Evolutionary conservation across 345 rosid species (phyloP).

Genomic region (Clarkia xantiana): DNA sequence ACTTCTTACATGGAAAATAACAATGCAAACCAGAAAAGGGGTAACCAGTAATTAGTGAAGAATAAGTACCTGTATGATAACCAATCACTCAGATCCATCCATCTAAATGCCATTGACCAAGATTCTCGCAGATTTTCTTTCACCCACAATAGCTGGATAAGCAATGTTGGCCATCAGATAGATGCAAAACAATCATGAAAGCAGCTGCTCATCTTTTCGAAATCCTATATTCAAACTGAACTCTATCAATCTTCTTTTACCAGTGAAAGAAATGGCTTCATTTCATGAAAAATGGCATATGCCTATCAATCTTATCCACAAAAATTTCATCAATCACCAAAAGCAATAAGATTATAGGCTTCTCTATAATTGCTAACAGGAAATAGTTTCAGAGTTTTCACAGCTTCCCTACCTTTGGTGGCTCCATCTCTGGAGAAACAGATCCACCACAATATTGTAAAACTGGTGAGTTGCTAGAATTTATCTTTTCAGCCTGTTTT

Average conservation of each 20-base stretch:
- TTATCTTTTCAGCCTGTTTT: constrained; percentile 83
- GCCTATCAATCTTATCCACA: too few relatives aligned
- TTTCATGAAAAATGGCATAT: too few relatives aligned
- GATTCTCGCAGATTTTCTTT: constrained; percentile 87
- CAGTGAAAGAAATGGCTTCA: too few relatives aligned
- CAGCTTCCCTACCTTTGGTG: constrained; percentile 52
- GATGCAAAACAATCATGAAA: not conserved
- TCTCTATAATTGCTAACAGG: not conserved
- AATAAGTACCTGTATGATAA: constrained; percentile 58
- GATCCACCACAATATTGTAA: constrained; percentile 88
- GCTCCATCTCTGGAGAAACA: constrained; percentile 92
- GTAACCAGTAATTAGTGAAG: constrained; percentile 2
- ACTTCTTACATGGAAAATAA: too few relatives aligned
- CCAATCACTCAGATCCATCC: constrained; percentile 99
- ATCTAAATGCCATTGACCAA: constrained; percentile 88
- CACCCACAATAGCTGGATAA: constrained; percentile 89
- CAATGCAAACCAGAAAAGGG: not conserved
- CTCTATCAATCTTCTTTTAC: too few relatives aligned
- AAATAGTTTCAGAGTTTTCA: not conserved
- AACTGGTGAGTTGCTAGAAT: constrained; percentile 62
- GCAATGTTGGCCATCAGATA: constrained; percentile 1
- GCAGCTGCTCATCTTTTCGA: not conserved
- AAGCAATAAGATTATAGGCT: constrained; percentile 1
- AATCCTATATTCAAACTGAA: not conserved
- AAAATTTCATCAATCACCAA: too few relatives aligned